Base-by-base conservation (phyloP, 352 stramenopile species). In the Pseudoperonospora humuli region DNA sequence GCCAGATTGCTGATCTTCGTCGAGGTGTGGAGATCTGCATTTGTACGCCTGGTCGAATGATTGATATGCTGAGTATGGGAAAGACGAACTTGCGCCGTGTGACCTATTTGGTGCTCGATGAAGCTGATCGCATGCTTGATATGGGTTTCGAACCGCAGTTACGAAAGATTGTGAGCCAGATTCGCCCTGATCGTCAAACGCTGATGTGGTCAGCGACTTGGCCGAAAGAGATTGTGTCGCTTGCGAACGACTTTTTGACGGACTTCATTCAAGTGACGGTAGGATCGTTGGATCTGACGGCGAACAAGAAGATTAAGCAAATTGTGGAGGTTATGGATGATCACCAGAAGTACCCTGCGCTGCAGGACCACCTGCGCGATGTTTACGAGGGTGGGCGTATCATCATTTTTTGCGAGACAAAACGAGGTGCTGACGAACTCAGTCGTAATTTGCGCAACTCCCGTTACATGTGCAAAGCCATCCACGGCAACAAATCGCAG, bases 371-470 rank as follows among this genome's bases (percentile, higher is more conserved):
- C 34, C 52, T 96, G 51, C 75, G 81, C 37, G 67, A 76, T 21
- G 81, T 91, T 27, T 91, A 96, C 38, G 93, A 95, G 26, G 87
- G 91, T 19, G 84, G 79, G 39, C 91, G 90, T 47, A 96, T 98
- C 17, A 93, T 99, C n/a, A 85, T 99, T 42, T 99, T 99, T 73
- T 97, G 97, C 15, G 93, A 99, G 63, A 99, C 96, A 3, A 99
- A 99, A 75, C 93, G 96, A 29, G 96, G 95, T 26, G 96, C 93
- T 20, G 96, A 99, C 66, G 89, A 98, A 53, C 76, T 99, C 7
- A 95, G 86, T 36, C 82, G 93, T 23, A 96, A 95, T 32, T 57
- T 99, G 33, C 83, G 89, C 20, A 69, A 90, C 57, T 93, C 84
- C 19, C 91, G 93, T 17, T 99, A 98, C 70, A 78, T 82, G 14